These are phyloP conservation scores for Ochetophila trinervis DNA, from an alignment of 306 rosid genomes.

Conservation along the genomic window DNA sequence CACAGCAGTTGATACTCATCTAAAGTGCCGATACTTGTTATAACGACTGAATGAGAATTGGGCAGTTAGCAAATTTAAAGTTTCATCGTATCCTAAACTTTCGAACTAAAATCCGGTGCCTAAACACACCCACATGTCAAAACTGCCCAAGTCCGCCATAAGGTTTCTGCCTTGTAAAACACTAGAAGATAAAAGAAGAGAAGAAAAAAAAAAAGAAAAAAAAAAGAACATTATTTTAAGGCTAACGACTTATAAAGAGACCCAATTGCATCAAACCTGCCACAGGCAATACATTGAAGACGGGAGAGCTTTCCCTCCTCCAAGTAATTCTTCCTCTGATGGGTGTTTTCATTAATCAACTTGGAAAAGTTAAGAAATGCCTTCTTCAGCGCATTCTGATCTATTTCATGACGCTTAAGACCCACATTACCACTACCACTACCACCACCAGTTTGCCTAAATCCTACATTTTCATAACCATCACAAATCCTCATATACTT, in stretches of 20 bases:
- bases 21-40: too few species aligned
- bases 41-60: too few species aligned
- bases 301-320: constrained; percentile 77
- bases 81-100: neutral
- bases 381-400: constrained; percentile 62
- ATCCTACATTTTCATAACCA: constrained; percentile 32
- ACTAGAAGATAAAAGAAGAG: too few species aligned
- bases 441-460: constrained; percentile 30
- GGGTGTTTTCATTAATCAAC: constrained; percentile 53
- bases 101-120: neutral
- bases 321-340: constrained; percentile 61
- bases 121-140: neutral
- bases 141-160: neutral
- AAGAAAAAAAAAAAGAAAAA: neutral
- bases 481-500: constrained; percentile 58
- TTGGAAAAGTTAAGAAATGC: constrained; percentile 63
- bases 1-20: neutral
- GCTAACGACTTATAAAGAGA: constrained; percentile 5
- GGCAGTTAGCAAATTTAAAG: too few species aligned
- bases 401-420: constrained; percentile 57
- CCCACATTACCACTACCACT: constrained; percentile 17
- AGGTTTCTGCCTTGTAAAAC: too few species aligned
- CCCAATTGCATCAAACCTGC: constrained; percentile 58
- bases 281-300: constrained; percentile 77
- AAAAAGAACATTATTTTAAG: neutral